Conservation (phyloP, 305 asterid species). For the Fraxinus latifolia region DNA sequence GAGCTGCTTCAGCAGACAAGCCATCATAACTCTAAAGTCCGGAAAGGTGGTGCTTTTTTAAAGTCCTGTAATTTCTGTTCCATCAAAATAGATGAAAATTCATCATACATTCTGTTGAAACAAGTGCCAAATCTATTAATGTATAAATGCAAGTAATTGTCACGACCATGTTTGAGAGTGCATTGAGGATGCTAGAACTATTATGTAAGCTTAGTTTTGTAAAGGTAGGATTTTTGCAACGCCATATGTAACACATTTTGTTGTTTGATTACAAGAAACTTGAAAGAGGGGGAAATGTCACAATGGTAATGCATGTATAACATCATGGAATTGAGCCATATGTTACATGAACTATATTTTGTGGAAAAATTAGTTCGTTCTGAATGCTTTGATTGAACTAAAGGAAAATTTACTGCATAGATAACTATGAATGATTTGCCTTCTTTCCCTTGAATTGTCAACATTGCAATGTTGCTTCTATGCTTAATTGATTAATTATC, state of each 20-base stretch:
- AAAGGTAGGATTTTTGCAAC: neutral
- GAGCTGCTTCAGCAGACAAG: slow-evolving; percentile 95
- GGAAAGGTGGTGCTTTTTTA: slow-evolving; percentile 50
- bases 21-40: slow-evolving; percentile 91
- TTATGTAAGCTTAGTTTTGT: neutral
- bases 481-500: neutral
- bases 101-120: neutral
- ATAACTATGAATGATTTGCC: neutral
- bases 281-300: neutral
- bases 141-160: neutral
- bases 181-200: neutral
- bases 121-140: neutral
- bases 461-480: slow-evolving; percentile 12
- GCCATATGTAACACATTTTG: neutral
- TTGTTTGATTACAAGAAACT: neutral
- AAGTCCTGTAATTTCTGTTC: neutral
- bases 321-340: neutral
- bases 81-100: slow-evolving; percentile 2
- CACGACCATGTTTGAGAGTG: neutral
- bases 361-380: neutral
- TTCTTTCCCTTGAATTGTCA: slow-evolving; percentile 3
- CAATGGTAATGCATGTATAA: neutral
- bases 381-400: neutral
- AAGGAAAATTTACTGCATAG: neutral
- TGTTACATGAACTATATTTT: neutral